Conservation (phyloP, 345 rosid species). For the Rhodamnia rubescens region DNA sequence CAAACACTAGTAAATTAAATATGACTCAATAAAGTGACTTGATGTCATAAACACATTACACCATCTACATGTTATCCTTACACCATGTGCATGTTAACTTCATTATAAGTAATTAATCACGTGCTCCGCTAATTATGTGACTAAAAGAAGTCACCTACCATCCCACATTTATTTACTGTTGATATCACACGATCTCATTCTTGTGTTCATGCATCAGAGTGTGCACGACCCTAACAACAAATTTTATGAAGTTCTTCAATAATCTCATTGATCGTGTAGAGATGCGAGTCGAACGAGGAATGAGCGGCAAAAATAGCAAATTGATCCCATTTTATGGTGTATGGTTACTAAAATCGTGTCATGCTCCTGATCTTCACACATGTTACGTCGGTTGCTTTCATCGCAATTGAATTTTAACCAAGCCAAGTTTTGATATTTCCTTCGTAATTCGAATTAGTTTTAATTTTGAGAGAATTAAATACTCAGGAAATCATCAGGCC, state of each 20-base stretch:
- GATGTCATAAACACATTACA: background rate
- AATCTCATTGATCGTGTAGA: background rate
- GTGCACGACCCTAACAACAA: background rate
- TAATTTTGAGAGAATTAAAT: too few species aligned
- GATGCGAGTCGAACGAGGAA: background rate
- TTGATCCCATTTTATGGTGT: background rate
- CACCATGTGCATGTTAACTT: background rate
- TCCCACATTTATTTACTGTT: background rate
- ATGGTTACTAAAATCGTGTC: background rate
- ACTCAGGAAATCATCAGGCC: too few species aligned
- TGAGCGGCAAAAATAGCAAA: background rate
- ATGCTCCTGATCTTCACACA: background rate
- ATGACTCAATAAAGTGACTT: background rate
- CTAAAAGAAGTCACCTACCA: background rate
- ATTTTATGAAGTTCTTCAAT: background rate
- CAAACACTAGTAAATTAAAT: background rate
- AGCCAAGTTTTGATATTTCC: background rate
- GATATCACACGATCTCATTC: rapidly evolving
- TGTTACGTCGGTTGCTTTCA: background rate
- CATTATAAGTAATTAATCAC: background rate
- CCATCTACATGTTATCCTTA: background rate
- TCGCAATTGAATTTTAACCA: background rate
- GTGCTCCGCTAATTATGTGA: background rate
- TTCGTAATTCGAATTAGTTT: background rate
- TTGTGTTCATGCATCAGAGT: background rate